Evolutionary conservation across 768 basidiomycete species (phyloP), one percentile per base, ranked within the genome.

Genomic region (Cystobasidium ongulense): DNA sequence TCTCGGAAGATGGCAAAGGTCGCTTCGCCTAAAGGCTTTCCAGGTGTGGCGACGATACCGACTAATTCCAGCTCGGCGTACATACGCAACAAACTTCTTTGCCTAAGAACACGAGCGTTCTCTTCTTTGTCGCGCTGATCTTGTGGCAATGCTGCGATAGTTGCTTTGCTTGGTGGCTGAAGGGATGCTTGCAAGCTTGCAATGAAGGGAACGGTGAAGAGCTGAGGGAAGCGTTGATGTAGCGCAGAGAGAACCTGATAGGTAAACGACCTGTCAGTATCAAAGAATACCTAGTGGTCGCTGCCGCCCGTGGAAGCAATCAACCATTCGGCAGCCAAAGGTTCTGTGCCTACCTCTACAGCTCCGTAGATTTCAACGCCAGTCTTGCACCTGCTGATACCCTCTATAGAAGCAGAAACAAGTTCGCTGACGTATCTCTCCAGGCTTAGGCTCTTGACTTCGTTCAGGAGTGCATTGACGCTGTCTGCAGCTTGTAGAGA

Each of bases 381-480:
- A 0, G 90, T 90, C 83, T 92, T 96, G 81, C 93, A 95, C 76
- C 89, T 86, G 10, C 82, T 82, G 46, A 93, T 84, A 2, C 96
- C 96, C 79, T 99, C 96, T 1, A 91, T 83, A 0, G 89, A 84
- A 7, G 93, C 94, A 13, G 87, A 87, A 0, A 89, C 90, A 75
- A 97, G 89, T 82, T 99, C 96, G 79, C 96, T 94, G 61, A 94
- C 85, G 80, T 99, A 98, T 82, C 96, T 98, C 83, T 92, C 92
- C 72, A 99, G 84, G 1, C 91, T 88, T 68, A 99, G 85, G 0
- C 89, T 85, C 75, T 93, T 89, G 76, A 96, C 88, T 78, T 99
- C 96, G 81, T 93, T 97, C 77, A 96, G 82, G 43, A 85, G 80
- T 18, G 89, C 90, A 0, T 73, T 68, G 17, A 77, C 36, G 13